Conservation (phyloP, 2,329 filamentous ascomycete genomes). For the Ilyonectria destructans region DNA sequence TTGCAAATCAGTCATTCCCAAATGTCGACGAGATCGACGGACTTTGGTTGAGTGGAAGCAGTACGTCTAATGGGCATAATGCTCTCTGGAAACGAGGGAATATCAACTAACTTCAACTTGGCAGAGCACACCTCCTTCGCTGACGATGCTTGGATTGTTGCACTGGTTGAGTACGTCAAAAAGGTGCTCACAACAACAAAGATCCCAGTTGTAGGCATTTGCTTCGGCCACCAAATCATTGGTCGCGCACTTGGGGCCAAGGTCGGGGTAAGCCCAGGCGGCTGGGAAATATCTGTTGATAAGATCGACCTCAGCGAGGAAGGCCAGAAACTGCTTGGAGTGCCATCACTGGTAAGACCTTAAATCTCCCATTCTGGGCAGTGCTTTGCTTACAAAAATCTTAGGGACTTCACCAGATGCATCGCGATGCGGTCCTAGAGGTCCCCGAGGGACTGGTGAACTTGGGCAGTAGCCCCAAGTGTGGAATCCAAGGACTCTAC, state of each 20-base stretch:
- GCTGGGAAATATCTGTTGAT: slow-evolving; percentile 62
- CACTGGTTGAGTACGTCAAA: slow-evolving; percentile 56
- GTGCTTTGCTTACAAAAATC: neutral
- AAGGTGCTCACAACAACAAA: slow-evolving; percentile 46
- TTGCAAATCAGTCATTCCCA: slow-evolving; percentile 49
- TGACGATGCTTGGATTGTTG: slow-evolving; percentile 60
- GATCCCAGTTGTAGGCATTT: slow-evolving; percentile 60
- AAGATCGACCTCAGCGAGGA: slow-evolving; percentile 56
- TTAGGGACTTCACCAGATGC: slow-evolving; percentile 61
- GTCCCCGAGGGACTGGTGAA: slow-evolving; percentile 56
- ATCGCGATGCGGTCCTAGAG: slow-evolving; percentile 59
- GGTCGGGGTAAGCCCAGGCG: slow-evolving; percentile 55
- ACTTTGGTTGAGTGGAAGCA: slow-evolving; percentile 54
- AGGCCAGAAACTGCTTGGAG: slow-evolving; percentile 56
- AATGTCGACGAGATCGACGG: slow-evolving; percentile 49
- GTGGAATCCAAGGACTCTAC: slow-evolving; percentile 60
- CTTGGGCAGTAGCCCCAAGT: slow-evolving; percentile 57
- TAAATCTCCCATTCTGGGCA: accelerated
- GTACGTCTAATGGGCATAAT: slow-evolving; percentile 37
- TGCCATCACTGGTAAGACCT: slow-evolving; percentile 45
- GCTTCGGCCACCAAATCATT: slow-evolving; percentile 65
- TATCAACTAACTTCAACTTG: neutral
- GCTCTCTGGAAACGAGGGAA: neutral
- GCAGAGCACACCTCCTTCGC: slow-evolving; percentile 56
- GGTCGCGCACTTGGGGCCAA: slow-evolving; percentile 58